These are phyloP conservation scores for Gaertneriomyces semiglobifer DNA, from an alignment of 192 early-diverging fungal genomes.

Conservation along the genomic window DNA sequence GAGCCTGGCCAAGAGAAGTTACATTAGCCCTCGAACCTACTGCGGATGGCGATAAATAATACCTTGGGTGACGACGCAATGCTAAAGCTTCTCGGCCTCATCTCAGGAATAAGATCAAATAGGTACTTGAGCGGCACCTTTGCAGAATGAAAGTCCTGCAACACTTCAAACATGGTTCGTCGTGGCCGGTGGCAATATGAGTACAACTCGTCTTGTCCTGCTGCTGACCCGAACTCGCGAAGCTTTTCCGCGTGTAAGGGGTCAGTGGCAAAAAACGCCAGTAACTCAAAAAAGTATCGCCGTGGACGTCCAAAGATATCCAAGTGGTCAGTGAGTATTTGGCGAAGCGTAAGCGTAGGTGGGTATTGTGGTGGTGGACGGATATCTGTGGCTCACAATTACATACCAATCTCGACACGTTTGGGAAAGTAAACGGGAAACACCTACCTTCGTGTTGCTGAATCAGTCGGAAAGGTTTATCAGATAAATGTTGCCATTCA, in stretches of 20 bases:
- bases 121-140: slow-evolving; percentile 72
- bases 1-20: slow-evolving; percentile 10
- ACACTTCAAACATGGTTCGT: slow-evolving; percentile 78
- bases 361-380: slow-evolving; percentile 52
- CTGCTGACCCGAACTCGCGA: slow-evolving; percentile 69
- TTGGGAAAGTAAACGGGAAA: neutral
- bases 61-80: slow-evolving; percentile 67
- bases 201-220: slow-evolving; percentile 85
- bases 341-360: slow-evolving; percentile 62
- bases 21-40: slow-evolving; percentile 11
- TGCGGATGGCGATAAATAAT: slow-evolving; percentile 4
- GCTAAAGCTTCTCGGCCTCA: slow-evolving; percentile 80
- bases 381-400: slow-evolving; percentile 34
- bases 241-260: slow-evolving; percentile 72
- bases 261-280: slow-evolving; percentile 72
- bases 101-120: slow-evolving; percentile 77
- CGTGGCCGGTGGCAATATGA: slow-evolving; percentile 77
- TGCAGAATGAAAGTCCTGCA: slow-evolving; percentile 78
- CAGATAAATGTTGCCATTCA: slow-evolving; percentile 65
- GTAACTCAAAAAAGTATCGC: slow-evolving; percentile 86
- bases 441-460: slow-evolving; percentile 47
- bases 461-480: slow-evolving; percentile 55
- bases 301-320: slow-evolving; percentile 84
- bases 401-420: neutral
- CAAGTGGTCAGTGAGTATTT: slow-evolving; percentile 70